These are phyloP conservation scores for Plasmodium inui DNA, from an alignment of 169 alveolate genomes.

Conservation along the genomic window DNA sequence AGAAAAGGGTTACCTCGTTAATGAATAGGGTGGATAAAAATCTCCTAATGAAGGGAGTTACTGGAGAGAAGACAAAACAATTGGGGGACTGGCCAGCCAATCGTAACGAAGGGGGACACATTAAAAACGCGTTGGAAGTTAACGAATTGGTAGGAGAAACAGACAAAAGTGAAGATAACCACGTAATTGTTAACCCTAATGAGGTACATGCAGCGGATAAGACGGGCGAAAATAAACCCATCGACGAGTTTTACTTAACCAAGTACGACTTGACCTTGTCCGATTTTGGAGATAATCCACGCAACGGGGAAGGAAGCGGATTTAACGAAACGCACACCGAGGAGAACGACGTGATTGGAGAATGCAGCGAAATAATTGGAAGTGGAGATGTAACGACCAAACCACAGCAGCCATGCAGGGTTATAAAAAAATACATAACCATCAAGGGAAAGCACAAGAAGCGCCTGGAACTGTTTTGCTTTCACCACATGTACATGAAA, in stretches of 20 bases:
- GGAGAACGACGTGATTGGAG: not conserved
- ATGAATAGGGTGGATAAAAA: not conserved
- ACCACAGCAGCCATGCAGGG: not conserved
- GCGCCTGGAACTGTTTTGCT: conserved; percentile 31
- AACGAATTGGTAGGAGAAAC: not conserved
- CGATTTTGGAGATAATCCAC: conserved; percentile 9
- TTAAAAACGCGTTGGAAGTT: not conserved
- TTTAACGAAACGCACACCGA: conserved; percentile 8
- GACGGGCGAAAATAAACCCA: not conserved
- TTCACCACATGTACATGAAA: conserved; percentile 38
- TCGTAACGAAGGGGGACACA: not conserved
- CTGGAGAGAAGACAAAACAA: not conserved
- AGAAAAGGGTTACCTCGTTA: conserved; percentile 24
- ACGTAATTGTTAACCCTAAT: not conserved
- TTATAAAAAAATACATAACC: conserved; percentile 38
- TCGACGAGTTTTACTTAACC: conserved; percentile 64
- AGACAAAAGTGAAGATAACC: not conserved
- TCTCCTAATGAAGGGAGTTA: not conserved
- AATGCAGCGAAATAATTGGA: not conserved
- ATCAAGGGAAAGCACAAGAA: conserved; percentile 38
- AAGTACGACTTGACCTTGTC: conserved; percentile 35
- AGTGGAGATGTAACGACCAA: not conserved
- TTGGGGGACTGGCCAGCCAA: not conserved
- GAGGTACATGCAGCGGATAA: not conserved
- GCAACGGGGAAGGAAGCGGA: not conserved